A percentile compares a stretch with the other conserved stretches of the same genome.
These are phyloP conservation scores for Ramularia endophylla DNA, from an alignment of 2,329 filamentous ascomycete genomes.

Conservation along the genomic window DNA sequence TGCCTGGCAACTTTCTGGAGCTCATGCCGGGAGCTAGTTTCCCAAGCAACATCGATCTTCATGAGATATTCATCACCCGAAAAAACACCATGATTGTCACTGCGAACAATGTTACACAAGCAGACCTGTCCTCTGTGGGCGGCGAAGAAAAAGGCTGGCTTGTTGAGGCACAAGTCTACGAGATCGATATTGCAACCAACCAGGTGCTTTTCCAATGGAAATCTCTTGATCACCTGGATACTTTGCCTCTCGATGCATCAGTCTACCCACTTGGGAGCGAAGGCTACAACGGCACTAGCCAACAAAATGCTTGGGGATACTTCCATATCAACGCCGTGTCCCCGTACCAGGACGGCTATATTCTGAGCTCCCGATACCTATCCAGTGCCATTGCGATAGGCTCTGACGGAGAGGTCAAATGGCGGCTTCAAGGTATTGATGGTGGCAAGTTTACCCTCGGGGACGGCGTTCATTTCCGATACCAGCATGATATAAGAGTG, in stretches of 20 bases:
- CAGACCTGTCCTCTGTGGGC: constrained; percentile 26
- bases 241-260: constrained; percentile 27
- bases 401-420: constrained; percentile 12
- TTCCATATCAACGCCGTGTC: constrained; percentile 19
- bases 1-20: constrained; percentile 14
- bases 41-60: constrained; percentile 26
- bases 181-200: constrained; percentile 33
- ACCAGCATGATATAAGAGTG: constrained; percentile 19
- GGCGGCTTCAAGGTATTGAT: constrained; percentile 14
- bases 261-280: constrained; percentile 23
- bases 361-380: constrained; percentile 18
- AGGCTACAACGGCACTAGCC: constrained; percentile 13
- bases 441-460: constrained; percentile 11
- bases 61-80: constrained; percentile 31
- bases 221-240: constrained; percentile 32
- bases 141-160: constrained; percentile 30
- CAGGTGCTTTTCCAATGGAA: constrained; percentile 34
- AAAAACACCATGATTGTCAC: constrained; percentile 29
- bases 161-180: constrained; percentile 21
- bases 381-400: constrained; percentile 15
- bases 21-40: constrained; percentile 6
- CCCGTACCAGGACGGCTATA: constrained; percentile 14
- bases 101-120: constrained; percentile 23
- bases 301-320: constrained; percentile 17
- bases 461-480: constrained; percentile 14